Base-by-base conservation (phyloP, 2,329 filamentous ascomycete genomes). In the Diplodia mutila region DNA sequence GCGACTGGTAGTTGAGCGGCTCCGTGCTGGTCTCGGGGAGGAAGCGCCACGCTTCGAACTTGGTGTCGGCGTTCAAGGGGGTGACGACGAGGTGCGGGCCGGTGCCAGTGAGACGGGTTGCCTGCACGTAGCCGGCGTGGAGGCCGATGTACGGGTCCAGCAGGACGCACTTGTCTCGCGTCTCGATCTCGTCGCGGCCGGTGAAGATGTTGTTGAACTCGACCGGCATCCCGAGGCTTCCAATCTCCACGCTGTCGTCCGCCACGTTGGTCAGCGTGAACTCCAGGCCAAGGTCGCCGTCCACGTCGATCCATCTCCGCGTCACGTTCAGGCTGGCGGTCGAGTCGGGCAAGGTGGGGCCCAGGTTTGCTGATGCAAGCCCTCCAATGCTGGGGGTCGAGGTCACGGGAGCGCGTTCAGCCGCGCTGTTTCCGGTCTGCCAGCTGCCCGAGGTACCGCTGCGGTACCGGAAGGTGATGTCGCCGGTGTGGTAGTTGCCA, bases 121-220 rank as follows among this genome's bases (percentile, higher is more conserved):
- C 83, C 27, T 85, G 84, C 48, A 88, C 80, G 67, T 86, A 85
- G 0, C 87, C 87, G 0, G 85, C 86, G 63, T 88, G 79, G 68
- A 88, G 79, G 2, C 86, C 87, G n/a, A 89, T 83, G 65, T 87
- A 88, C 0, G 87, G 86, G 67, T 89, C 87, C 0, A 84, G 80
- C 3, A 89, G 79, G 0, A 85, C 85, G 72, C 87, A 89, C 29
- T 81, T 79, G 0, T 77, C 74, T 65, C 84, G 81, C 7, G 83
- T 86, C 7, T 86, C 81, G 2, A 77, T 76, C 0, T 85, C 81
- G 1, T 77, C 74, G 9, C 85, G 81, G 53, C 79, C 79, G 14
- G 82, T 86, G 72, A 89, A 89, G 70, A 89, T 87, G 73, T 84
- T 89, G 76, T 89, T 89, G 77, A 88, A 87, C 72, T 87, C 85